These are phyloP conservation scores for Heritiera littoralis DNA, from an alignment of 345 rosid species.

Conservation along the genomic window DNA sequence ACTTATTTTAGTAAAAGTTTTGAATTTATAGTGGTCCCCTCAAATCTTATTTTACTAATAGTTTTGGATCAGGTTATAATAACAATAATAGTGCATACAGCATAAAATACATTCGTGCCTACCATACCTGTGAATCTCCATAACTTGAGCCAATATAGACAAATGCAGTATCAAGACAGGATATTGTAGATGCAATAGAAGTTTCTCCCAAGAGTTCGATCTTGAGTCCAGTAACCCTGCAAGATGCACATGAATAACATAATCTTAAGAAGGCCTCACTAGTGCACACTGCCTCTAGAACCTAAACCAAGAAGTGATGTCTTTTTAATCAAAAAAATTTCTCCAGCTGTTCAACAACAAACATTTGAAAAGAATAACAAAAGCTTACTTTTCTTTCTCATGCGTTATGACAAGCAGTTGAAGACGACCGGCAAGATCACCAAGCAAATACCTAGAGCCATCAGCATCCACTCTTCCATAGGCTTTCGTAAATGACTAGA, in stretches of 20 bases:
- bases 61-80: not conserved
- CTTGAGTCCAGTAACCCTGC: slow-evolving; percentile 93
- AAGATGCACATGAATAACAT: slow-evolving; percentile 24
- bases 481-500: slow-evolving; percentile 81
- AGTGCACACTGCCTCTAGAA: not conserved
- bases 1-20: not conserved
- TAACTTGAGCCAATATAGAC: slow-evolving; percentile 89
- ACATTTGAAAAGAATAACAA: not conserved
- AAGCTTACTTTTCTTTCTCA: slow-evolving; percentile 74
- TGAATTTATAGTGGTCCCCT: not conserved
- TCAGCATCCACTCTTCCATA: slow-evolving; percentile 97
- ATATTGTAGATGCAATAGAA: slow-evolving; percentile 87
- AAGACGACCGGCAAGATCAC: slow-evolving; percentile 88
- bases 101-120: not conserved
- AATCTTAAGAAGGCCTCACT: slow-evolving; percentile 16
- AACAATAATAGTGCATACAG: not conserved
- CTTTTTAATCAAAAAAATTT: not conserved
- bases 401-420: slow-evolving; percentile 90
- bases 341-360: not conserved
- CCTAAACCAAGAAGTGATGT: not conserved
- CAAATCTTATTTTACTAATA: not conserved
- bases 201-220: slow-evolving; percentile 97
- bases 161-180: slow-evolving; percentile 87
- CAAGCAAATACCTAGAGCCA: slow-evolving; percentile 92
- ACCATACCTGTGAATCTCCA: slow-evolving; percentile 90